A percentile compares a stretch with the other conserved stretches of the same genome.
Conservation (phyloP, 805 yeast species). For the Wickerhamomyces pijperi region DNA sequence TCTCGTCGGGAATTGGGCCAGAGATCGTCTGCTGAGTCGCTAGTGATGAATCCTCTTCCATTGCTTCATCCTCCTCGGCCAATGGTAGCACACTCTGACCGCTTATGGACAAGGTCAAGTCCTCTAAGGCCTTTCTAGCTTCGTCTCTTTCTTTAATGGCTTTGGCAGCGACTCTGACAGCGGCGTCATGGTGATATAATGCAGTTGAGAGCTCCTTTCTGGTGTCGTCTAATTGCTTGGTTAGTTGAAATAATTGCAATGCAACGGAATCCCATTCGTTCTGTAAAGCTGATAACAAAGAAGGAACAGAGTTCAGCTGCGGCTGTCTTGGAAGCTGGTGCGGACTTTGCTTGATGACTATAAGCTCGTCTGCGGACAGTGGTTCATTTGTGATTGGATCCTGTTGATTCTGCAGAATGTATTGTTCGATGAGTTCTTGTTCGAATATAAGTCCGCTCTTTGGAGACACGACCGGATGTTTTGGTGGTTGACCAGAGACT, state of each 20-base stretch:
- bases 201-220: slow-evolving; percentile 69
- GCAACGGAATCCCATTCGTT: slow-evolving; percentile 86
- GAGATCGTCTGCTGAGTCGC: slow-evolving; percentile 2
- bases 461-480: slow-evolving; percentile 68
- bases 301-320: slow-evolving; percentile 60
- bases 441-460: slow-evolving; percentile 67
- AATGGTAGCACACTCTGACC: slow-evolving; percentile 7
- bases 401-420: slow-evolving; percentile 48
- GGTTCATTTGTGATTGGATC: slow-evolving; percentile 73
- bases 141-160: slow-evolving; percentile 70
- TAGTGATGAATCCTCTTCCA: neutral
- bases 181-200: slow-evolving; percentile 81
- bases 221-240: slow-evolving; percentile 57
- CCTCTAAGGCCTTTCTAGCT: slow-evolving; percentile 52
- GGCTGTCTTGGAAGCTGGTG: slow-evolving; percentile 31
- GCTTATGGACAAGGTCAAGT: slow-evolving; percentile 34
- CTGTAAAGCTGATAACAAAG: slow-evolving; percentile 64
- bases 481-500: slow-evolving; percentile 63
- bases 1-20: slow-evolving; percentile 5
- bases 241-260: slow-evolving; percentile 63
- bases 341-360: slow-evolving; percentile 26
- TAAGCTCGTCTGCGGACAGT: slow-evolving; percentile 44
- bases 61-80: neutral
- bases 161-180: slow-evolving; percentile 71
- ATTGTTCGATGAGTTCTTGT: slow-evolving; percentile 42